These are phyloP conservation scores for Rhamnella rubrinervis DNA, from an alignment of 331 rosid genomes.

Conservation along the genomic window DNA sequence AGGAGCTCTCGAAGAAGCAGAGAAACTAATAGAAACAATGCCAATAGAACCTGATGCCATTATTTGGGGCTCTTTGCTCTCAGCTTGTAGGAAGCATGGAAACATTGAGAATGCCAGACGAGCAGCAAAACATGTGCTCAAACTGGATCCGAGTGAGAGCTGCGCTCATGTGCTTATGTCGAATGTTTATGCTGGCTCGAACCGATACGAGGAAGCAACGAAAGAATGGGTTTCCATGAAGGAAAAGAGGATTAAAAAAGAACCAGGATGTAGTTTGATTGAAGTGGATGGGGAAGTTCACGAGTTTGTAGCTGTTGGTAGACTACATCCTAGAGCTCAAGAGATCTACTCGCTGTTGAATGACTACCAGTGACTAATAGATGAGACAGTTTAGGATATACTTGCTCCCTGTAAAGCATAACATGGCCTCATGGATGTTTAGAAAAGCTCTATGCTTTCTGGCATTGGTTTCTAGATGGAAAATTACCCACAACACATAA, in stretches of 20 bases:
- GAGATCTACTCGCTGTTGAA: constrained; percentile 68
- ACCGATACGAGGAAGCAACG: constrained; percentile 57
- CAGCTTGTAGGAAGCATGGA: constrained; percentile 66
- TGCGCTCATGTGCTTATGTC: constrained; percentile 72
- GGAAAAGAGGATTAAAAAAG: constrained; percentile 54
- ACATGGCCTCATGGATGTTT: background rate
- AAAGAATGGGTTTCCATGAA: constrained; percentile 65
- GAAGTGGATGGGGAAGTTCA: constrained; percentile 76
- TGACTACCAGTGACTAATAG: constrained; percentile 18
- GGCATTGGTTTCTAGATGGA: no score
- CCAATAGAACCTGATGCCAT: constrained; percentile 58
- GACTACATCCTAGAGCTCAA: constrained; percentile 49
- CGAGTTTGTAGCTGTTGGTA: constrained; percentile 75
- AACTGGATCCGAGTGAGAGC: constrained; percentile 66
- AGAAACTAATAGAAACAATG: constrained; percentile 53
- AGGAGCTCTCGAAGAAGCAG: constrained; percentile 76
- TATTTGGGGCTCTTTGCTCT: constrained; percentile 85
- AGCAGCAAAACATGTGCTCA: constrained; percentile 53
- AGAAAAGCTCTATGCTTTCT: no score
- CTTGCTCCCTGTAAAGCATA: background rate
- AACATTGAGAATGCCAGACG: constrained; percentile 56
- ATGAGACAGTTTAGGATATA: background rate
- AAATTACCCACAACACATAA: no score
- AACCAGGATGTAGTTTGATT: constrained; percentile 90
- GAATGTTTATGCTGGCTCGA: constrained; percentile 58